Evolutionary conservation across 441 rosid genomes (phyloP).

Genomic region (Gossypium schwendimanii): DNA sequence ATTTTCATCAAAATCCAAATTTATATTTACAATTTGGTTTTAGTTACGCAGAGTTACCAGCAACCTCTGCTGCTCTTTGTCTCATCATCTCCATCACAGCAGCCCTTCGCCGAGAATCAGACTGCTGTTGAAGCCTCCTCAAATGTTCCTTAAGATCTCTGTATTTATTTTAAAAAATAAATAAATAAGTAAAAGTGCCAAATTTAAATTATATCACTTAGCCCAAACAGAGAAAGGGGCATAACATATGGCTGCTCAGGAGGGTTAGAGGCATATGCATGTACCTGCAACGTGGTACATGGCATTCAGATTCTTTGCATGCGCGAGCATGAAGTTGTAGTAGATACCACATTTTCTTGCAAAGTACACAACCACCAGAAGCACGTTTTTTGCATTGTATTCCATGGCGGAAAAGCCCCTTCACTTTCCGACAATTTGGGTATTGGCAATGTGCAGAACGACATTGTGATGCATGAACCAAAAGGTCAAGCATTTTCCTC

Average conservation of each 20-base stretch:
- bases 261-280: constrained; percentile 7
- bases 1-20: constrained; percentile 26
- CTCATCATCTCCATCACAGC: constrained; percentile 99
- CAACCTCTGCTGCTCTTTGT: constrained; percentile 99
- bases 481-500: constrained; percentile 97
- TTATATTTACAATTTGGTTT: constrained; percentile 32
- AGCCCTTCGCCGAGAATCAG: constrained; percentile 96
- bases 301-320: constrained; percentile 93
- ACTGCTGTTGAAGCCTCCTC: constrained; percentile 95
- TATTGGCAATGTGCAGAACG: constrained; percentile 85
- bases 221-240: neutral
- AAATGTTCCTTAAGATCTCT: constrained; percentile 93
- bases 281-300: constrained; percentile 99
- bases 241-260: neutral
- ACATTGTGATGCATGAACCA: constrained; percentile 96
- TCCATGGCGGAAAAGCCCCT: constrained; percentile 95
- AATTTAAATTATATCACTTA: neutral
- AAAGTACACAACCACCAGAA: constrained; percentile 89
- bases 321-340: constrained; percentile 98
- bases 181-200: neutral
- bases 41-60: constrained; percentile 51
- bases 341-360: constrained; percentile 99
- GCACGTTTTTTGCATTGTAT: constrained; percentile 87
- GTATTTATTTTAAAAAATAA: constrained; percentile 12
- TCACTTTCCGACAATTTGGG: constrained; percentile 97